Evolutionary conservation across 495 filamentous ascomycete species (phyloP).

Genomic region (Emericellopsis terricola): DNA sequence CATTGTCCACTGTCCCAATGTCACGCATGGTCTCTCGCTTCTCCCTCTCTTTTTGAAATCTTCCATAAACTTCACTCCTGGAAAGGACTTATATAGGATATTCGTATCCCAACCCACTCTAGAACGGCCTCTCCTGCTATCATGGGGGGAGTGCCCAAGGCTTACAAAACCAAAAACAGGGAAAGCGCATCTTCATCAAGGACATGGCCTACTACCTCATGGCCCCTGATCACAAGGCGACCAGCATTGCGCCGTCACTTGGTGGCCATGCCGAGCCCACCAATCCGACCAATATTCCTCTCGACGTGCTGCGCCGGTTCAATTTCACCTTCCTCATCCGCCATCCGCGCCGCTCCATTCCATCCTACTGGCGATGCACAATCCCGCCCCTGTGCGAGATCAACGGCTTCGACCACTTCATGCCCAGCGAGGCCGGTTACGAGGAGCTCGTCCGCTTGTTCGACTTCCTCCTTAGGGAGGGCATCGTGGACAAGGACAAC

Average conservation of each 20-base stretch:
- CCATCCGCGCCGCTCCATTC: slow-evolving; percentile 72
- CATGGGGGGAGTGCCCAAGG: neutral
- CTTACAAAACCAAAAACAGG: slow-evolving; percentile 19
- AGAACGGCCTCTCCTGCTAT: neutral
- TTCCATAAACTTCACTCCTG: no score
- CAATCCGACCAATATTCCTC: slow-evolving; percentile 76
- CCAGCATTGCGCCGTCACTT: slow-evolving; percentile 61
- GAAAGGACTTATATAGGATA: neutral
- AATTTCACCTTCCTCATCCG: slow-evolving; percentile 97
- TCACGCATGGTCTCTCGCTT: no score
- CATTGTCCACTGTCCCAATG: slow-evolving; percentile 3
- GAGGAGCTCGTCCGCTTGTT: slow-evolving; percentile 69
- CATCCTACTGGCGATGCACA: slow-evolving; percentile 91
- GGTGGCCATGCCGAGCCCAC: slow-evolving; percentile 25
- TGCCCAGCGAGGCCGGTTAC: slow-evolving; percentile 78
- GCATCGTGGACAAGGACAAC: slow-evolving; percentile 32
- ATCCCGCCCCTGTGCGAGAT: slow-evolving; percentile 62
- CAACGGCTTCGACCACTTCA: slow-evolving; percentile 77
- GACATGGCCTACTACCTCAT: slow-evolving; percentile 84
- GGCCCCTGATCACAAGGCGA: slow-evolving; percentile 48
- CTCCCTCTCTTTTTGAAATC: no score
- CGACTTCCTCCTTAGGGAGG: slow-evolving; percentile 50
- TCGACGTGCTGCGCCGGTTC: slow-evolving; percentile 47
- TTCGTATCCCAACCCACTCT: neutral
- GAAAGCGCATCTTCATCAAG: slow-evolving; percentile 91